Evolutionary conservation across 164 flowering plant species (phyloP).

Genomic region (Macadamia tetraphylla): DNA sequence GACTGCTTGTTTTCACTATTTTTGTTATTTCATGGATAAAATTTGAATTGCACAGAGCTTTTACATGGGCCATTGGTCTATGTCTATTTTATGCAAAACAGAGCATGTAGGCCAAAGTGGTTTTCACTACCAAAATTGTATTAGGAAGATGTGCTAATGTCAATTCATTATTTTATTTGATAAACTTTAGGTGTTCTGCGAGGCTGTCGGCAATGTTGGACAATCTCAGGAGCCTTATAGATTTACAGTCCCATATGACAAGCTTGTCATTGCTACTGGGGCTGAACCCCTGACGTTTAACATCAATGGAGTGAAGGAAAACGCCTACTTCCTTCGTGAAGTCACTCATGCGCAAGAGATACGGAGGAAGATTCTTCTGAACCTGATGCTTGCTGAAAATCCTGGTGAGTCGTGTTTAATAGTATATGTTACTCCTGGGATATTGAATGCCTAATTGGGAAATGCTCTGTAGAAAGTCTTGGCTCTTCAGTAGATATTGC

Average conservation of each 20-base stretch:
- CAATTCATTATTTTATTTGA: not conserved
- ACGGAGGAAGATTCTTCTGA: slow-evolving; percentile 72
- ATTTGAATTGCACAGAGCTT: too few species aligned
- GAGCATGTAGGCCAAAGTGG: too few species aligned
- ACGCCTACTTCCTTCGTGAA: slow-evolving; percentile 78
- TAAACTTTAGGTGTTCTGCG: slow-evolving; percentile 56
- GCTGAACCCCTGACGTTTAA: slow-evolving; percentile 80
- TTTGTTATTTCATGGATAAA: too few species aligned
- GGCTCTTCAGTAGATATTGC: too few species aligned
- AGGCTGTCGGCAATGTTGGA: slow-evolving; percentile 38
- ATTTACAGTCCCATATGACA: slow-evolving; percentile 82
- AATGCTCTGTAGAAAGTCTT: not conserved
- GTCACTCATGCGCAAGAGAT: slow-evolving; percentile 91
- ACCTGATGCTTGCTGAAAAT: slow-evolving; percentile 76
- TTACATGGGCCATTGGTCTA: too few species aligned
- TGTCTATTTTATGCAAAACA: too few species aligned
- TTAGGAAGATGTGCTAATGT: too few species aligned
- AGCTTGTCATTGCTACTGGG: slow-evolving; percentile 84
- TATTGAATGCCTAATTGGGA: slow-evolving; percentile 1
- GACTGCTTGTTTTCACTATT: too few species aligned
- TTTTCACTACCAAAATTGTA: too few species aligned
- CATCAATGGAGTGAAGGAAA: slow-evolving; percentile 74
- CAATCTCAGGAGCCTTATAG: slow-evolving; percentile 35
- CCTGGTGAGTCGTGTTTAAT: slow-evolving; percentile 43
- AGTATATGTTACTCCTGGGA: not conserved